phyloP scores from a whole-genome alignment of 108 stramenopile genomes.

The Skeletonema costatum region DNA sequence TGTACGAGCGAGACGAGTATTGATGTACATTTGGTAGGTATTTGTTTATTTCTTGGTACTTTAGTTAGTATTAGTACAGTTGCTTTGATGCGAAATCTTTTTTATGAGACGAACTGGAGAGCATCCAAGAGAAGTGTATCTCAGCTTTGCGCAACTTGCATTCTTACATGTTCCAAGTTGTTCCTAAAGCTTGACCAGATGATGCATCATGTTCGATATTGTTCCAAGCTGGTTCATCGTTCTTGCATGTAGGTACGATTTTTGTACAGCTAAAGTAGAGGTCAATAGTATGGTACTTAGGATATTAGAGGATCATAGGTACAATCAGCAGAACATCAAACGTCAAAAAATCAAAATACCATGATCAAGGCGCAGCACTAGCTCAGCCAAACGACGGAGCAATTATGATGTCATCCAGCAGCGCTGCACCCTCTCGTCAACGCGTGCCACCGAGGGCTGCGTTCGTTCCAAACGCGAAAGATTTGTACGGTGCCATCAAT shows the following conservation, averaged over 20 bases:
- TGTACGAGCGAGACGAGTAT: background rate
- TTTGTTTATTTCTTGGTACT: background rate
- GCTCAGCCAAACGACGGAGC: background rate
- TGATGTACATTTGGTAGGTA: background rate
- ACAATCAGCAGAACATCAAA: too few species aligned
- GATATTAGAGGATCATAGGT: too few species aligned
- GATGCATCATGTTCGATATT: too few species aligned
- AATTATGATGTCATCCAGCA: background rate
- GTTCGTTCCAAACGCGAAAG: constrained; percentile 26
- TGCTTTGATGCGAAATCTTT: background rate
- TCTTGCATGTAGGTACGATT: too few species aligned
- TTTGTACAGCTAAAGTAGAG: too few species aligned
- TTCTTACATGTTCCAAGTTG: background rate
- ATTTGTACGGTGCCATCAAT: constrained; percentile 44
- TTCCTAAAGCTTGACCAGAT: background rate
- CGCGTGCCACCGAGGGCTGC: constrained; percentile 11
- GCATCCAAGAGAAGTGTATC: too few species aligned
- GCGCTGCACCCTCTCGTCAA: background rate
- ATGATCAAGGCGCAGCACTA: too few species aligned
- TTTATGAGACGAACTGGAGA: too few species aligned
- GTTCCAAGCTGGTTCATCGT: too few species aligned
- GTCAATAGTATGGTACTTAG: too few species aligned
- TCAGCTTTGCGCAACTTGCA: background rate
- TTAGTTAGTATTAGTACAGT: background rate
- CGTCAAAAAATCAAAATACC: too few species aligned